phyloP scores from a whole-genome alignment of 2,329 filamentous ascomycete genomes.

The Colletotrichum incanum region DNA sequence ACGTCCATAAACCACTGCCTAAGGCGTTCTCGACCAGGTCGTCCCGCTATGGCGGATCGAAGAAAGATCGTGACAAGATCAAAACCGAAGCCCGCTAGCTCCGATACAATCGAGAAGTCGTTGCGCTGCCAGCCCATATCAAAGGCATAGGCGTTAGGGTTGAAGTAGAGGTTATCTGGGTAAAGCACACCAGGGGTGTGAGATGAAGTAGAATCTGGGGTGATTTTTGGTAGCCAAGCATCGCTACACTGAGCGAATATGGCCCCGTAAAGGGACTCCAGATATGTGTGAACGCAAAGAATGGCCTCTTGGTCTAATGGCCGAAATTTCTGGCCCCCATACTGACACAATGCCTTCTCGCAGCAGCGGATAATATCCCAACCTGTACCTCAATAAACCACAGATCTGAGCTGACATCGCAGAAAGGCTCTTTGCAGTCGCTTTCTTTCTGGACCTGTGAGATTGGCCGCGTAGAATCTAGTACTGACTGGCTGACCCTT shows the following conservation, averaged over 20 bases:
- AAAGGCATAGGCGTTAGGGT: not conserved
- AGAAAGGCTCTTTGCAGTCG: not conserved
- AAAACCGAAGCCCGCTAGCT: not conserved
- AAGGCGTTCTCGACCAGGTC: not conserved
- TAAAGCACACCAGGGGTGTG: not conserved
- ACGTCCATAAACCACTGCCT: not conserved
- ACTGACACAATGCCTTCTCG: not conserved
- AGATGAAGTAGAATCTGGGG: not conserved
- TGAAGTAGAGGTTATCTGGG: not conserved
- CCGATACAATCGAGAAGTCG: not conserved
- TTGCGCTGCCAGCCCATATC: not conserved
- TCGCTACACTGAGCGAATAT: not conserved
- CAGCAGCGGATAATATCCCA: not conserved
- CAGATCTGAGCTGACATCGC: not conserved
- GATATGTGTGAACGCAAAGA: not conserved
- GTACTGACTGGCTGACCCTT: not conserved
- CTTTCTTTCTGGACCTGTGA: constrained; percentile 2
- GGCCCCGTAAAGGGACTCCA: not conserved
- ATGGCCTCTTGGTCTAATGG: not conserved
- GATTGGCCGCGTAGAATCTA: not conserved
- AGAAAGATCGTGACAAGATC: not conserved
- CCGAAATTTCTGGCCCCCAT: not conserved
- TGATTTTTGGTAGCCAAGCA: not conserved
- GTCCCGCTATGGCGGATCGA: not conserved
- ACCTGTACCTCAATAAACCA: too few species aligned